Percentiles rank a stretch among this genome's conserved stretches.
Conservation (phyloP, 148 eudicot species). For the Silene uniflora region DNA sequence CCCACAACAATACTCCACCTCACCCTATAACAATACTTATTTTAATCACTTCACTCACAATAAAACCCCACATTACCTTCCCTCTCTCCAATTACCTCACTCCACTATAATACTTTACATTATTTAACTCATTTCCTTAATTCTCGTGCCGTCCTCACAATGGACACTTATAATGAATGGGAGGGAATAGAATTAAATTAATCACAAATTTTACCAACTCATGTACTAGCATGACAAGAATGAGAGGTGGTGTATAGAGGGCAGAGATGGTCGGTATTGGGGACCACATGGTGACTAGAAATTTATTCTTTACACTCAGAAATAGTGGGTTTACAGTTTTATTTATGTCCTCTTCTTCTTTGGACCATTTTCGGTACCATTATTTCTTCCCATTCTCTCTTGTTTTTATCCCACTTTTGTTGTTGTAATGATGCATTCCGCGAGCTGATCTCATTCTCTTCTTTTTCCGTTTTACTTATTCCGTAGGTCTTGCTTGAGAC, state of each 20-base stretch:
- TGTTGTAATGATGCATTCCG: constrained; percentile 15
- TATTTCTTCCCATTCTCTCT: not conserved
- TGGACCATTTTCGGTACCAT: not conserved
- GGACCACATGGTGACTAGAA: not conserved
- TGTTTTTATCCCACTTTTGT: not conserved
- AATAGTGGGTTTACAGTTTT: not conserved
- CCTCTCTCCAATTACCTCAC: too few relatives aligned
- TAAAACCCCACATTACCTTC: too few relatives aligned
- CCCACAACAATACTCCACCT: too few relatives aligned
- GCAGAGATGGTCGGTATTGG: not conserved
- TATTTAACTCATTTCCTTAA: too few relatives aligned
- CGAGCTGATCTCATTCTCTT: constrained; percentile 18
- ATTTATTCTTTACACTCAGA: not conserved
- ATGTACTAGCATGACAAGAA: not conserved
- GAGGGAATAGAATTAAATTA: too few relatives aligned
- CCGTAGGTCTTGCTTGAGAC: too few relatives aligned
- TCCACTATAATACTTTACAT: too few relatives aligned
- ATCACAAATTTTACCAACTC: not conserved
- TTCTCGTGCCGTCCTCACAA: too few relatives aligned
- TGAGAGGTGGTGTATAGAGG: not conserved
- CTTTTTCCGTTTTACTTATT: not conserved
- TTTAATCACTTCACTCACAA: too few relatives aligned
- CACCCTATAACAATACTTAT: too few relatives aligned
- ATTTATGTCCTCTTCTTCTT: constrained; percentile 14
- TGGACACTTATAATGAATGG: too few relatives aligned